Evolutionary conservation across 352 stramenopile genomes (phyloP), one percentile per base, ranked within the genome.

Genomic region (Phytophthora cactorum): DNA sequence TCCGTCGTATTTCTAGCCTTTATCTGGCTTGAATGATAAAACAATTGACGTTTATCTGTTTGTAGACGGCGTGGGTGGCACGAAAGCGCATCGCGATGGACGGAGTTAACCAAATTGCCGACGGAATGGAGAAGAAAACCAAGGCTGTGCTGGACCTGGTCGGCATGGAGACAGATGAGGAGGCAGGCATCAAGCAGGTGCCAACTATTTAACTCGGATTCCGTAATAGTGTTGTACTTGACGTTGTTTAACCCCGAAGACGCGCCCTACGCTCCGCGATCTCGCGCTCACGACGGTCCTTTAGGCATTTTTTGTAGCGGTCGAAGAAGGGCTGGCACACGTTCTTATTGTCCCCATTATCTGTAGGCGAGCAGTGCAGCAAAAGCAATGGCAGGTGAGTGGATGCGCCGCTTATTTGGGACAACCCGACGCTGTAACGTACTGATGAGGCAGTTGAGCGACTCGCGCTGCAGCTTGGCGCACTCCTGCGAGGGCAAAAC

Each of bases 41-140:
- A 34, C 1, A 17, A 52, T 17, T 43, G 14, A 54, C 17, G 27
- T 59, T 3, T 58, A 56, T 46, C 39, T 70, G 38, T 67, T 12
- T 41, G 47, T 52, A 94, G 84, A 83, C 72, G 9, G 83, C 77
- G 6, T 95, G 86, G 86, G 78, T 95, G 11, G 52, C 77, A 47
- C 79, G 86, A 32, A 95, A 95, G 63, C 83, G 86, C 10, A 91
- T 95, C 56, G 83, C 77, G 9, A 91, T 87, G 72, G 86, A 95
- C 25, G 84, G 80, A 10, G 64, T 95, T 17, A 87, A 95, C 62
- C 81, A 91, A 70, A 82, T 93, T 39, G 81, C 87, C 0, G 87
- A 95, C 31, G 84, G 87, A 29, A 93, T 92, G 84, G 87, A 95
- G 69, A 95, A 95, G 66, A 93, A 92, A 38, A 63, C 75, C 4